Base-by-base conservation (phyloP, 1,284 basidiomycete species). In the Sanghuangporus sanghuang region DNA sequence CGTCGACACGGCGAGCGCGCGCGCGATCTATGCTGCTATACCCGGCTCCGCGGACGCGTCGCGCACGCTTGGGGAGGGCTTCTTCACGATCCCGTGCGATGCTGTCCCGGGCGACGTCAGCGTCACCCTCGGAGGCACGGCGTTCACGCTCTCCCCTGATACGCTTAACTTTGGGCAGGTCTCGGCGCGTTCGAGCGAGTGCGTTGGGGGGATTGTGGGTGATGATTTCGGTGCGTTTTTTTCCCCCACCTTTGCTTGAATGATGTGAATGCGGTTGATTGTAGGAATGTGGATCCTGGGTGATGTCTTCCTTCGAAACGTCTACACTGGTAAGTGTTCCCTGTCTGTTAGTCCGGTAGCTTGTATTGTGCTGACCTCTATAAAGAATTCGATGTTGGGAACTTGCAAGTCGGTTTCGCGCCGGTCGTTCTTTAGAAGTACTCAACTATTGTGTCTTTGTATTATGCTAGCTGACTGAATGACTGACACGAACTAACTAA, bases 1-100 rank as follows among this genome's bases (percentile, higher is more conserved):
- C 38, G 83, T 82, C 42, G 80, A 83, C 21, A 74, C 77, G 1
- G 64, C 75, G 36, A 75, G 74, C 11, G 78, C 84, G 11, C 74
- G 72, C 42, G 64, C 71, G 46, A 77, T 86, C 68, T 85, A 83
- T 73, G 69, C 66, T n/a, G 59, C 69, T 6, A 72, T 87, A 59
- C 71, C 75, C 18, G 81, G 81, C 59, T 75, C 81, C 21, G 55
- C 40, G 46, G 36, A 68, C 21, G 67, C 59, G 3, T 40, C 44
- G 54, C 58, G 16, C 46, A 59, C 67, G 12, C 57, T 70, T 9
- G 69, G 66, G 1, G 66, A 67, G 9, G 67, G 67, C 14, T 72
- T 69, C 65, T 67, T 68, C 61, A 62, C 64, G 18, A 61, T 66
- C n/a, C 68, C 70, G 3, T 62, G 59, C 27, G 61, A 68, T 52